Base-by-base conservation (phyloP, 2,329 filamentous ascomycete species). In the Colletotrichum sp. region DNA sequence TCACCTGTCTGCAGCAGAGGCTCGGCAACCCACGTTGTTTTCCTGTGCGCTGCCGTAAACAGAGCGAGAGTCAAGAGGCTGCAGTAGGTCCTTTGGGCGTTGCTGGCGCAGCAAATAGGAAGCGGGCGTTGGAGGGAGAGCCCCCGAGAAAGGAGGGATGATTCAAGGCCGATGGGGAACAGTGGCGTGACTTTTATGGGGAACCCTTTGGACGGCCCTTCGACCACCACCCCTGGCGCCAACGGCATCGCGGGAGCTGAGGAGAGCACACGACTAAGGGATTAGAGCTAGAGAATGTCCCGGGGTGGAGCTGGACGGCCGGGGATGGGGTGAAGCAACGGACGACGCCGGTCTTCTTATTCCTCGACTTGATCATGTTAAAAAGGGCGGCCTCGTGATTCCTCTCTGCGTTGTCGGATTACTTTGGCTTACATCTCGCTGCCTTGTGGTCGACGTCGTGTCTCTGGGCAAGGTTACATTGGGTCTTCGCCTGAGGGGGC, bases 141-240 rank as follows among this genome's bases (percentile, higher is more conserved):
- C 21, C 26, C 52, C 60, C 57, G 64, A 69, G 43, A 60, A 75
- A 74, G 48, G 65, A 68, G 64, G 64, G 64, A 68, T 36, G 58
- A 69, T 64, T 73, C 73, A 48, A 65, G 70, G 71, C 32, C 48
- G 70, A 69, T 74, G 74, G 72, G 55, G 48, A 43, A 58, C 70
- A 75, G 74, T 76, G 74, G 74, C 74, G 64, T 76, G 74, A 76
- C 74, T 76, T 69, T 76, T 76, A 69, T 76, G 74, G 74, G 36
- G 58, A 63, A 38, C 28, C 24, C 32, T 61, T 28, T 61, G 21
- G 18, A 6, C 28, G 32, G 43, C 2, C 12, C n/a, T 24, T 63
- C 30, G 26, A 34, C 34, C 9, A 10, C 67, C 13, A 52, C 67
- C 57, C 67, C 55, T 34, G 55, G 36, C 61, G 24, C 26, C 58